phyloP scores from a whole-genome alignment of 805 yeast genomes.

The Suhomyces kilbournensis region DNA sequence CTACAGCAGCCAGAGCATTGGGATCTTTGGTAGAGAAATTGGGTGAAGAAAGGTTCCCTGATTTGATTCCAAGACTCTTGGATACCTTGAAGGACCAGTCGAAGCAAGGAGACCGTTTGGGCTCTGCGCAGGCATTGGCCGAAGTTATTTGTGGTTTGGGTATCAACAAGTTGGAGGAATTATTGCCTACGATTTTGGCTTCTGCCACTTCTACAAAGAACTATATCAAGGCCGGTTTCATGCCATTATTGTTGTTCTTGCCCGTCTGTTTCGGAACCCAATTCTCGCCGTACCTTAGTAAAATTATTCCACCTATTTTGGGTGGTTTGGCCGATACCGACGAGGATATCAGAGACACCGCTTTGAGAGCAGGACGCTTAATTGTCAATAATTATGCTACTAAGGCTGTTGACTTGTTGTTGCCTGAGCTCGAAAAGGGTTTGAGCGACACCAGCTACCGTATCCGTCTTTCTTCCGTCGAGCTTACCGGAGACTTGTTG shows the following conservation, averaged over 20 bases:
- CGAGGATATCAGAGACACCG: conserved; percentile 83
- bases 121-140: conserved; percentile 94
- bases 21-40: conserved; percentile 95
- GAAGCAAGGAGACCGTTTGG: conserved; percentile 87
- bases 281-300: conserved; percentile 82
- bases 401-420: conserved; percentile 85
- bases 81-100: conserved; percentile 72
- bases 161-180: conserved; percentile 77
- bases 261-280: conserved; percentile 94
- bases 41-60: conserved; percentile 96
- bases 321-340: conserved; percentile 87
- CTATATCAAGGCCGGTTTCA: conserved; percentile 83
- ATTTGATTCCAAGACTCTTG: conserved; percentile 75
- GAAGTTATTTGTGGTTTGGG: conserved; percentile 95
- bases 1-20: conserved; percentile 95
- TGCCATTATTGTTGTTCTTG: conserved; percentile 82
- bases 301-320: conserved; percentile 87
- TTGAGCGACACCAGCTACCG: conserved; percentile 77
- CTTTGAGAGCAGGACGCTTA: conserved; percentile 89
- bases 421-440: conserved; percentile 93
- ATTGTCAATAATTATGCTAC: conserved; percentile 88
- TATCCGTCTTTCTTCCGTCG: conserved; percentile 90
- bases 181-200: conserved; percentile 74
- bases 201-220: conserved; percentile 67
- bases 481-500: conserved; percentile 89